Base-by-base conservation (phyloP, 2,329 filamentous ascomycete genomes). In the Cyphellophora attinorum region DNA sequence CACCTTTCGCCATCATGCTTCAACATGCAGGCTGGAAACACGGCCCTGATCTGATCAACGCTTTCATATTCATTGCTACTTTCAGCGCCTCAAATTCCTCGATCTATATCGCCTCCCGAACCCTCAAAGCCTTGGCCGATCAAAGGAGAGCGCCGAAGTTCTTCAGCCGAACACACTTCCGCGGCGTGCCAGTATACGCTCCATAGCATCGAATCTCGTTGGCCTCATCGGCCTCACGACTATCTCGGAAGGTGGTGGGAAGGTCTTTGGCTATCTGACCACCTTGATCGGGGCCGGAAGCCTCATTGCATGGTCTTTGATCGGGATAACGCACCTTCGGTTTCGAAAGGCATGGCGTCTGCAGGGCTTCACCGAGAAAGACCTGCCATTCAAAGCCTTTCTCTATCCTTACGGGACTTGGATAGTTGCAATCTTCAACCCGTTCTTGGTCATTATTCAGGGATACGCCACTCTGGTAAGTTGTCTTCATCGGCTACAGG, bases 21-120 rank as follows among this genome's bases (percentile, higher is more conserved):
- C 45, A 48, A 23, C 38, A 55, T 16, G 56, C 56, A 2, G 58
- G 56, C 6, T 59, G 58, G 42, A 46, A 29, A 6, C 77, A 70
- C 5, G 70, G 86, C 4, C 78, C 80, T 0, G 76, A 74, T 5
- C 72, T 88, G 35, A 77, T 88, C 57, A 89, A 89, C 53, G 81
- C 80, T 21, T 67, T 86, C 16, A 78, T 88, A 46, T 67, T 86
- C 45, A 82, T 77, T 0, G 81, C 78, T 0, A 80, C 78, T 0
- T 79, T 74, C 59, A 84, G 79, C 0, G 69, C 79, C 0, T 76
- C 72, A 0, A 85, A 85, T 46, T 75, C 79, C 45, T 74, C 70
- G 49, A 61, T 86, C 34, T 67, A 68, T 48, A 62, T 64, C 2
- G 67, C 64, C 8, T 70, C 67, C 5, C 63, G 70, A 3, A 66